phyloP scores from a whole-genome alignment of 2,329 filamentous ascomycete species.

The Sclerotinia subarctica region DNA sequence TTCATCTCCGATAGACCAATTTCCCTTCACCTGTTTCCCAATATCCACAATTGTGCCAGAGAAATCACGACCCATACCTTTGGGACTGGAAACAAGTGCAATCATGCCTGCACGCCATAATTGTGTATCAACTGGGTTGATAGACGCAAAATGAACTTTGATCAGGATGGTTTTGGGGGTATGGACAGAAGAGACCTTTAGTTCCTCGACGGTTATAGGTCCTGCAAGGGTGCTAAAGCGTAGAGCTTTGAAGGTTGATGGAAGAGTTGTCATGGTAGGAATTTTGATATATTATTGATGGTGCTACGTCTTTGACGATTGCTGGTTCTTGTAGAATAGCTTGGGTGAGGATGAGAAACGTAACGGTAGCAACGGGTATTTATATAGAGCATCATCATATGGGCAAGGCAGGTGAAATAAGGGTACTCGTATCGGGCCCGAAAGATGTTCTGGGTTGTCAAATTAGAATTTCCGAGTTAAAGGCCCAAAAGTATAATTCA shows the following conservation, averaged over 20 bases:
- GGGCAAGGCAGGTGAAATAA: not conserved
- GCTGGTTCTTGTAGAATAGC: not conserved
- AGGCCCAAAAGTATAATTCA: no score
- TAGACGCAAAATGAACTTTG: constrained; percentile 35
- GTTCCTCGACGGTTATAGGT: constrained; percentile 29
- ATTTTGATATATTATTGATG: not conserved
- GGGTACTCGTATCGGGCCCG: constrained; percentile 3
- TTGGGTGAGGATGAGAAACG: not conserved
- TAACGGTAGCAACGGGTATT: not conserved
- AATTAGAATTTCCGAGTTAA: not conserved
- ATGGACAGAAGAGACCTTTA: constrained; percentile 27
- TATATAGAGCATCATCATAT: not conserved
- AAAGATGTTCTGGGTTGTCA: not conserved
- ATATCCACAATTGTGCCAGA: constrained; percentile 39
- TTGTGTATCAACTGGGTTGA: constrained; percentile 36
- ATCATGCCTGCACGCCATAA: constrained; percentile 34
- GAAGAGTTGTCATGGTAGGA: constrained; percentile 13
- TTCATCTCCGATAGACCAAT: constrained; percentile 39
- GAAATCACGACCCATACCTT: constrained; percentile 37
- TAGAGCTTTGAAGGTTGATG: constrained; percentile 22
- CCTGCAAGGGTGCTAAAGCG: constrained; percentile 27
- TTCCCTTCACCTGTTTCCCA: constrained; percentile 36
- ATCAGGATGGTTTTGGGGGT: constrained; percentile 33
- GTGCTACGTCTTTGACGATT: not conserved
- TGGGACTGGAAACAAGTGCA: constrained; percentile 32